Conservation (phyloP, 208 protist species). For the Leishmania braziliensis region DNA sequence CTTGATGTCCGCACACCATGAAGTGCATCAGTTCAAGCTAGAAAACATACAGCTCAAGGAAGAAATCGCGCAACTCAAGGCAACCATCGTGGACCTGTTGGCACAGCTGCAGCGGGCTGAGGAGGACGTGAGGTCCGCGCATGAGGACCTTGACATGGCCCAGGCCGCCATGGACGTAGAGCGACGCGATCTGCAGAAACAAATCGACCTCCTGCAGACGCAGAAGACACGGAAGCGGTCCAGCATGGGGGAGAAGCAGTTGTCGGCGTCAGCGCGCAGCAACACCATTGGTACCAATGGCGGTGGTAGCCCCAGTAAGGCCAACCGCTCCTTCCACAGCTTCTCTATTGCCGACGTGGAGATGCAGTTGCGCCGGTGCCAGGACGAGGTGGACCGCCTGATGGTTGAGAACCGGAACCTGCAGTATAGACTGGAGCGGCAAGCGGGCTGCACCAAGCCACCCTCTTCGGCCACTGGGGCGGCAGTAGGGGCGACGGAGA, state of each 20-base stretch:
- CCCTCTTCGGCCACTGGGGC: neutral
- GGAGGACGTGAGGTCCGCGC: conserved; percentile 41
- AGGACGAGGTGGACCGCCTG: conserved; percentile 52
- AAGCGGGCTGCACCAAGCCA: neutral
- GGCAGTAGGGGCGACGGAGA: neutral
- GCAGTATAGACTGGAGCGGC: conserved; percentile 14
- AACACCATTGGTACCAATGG: conserved; percentile 9
- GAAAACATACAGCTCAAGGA: conserved; percentile 56
- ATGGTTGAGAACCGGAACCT: conserved; percentile 33
- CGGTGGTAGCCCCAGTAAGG: neutral
- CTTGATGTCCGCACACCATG: conserved; percentile 21
- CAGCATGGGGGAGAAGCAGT: conserved; percentile 9
- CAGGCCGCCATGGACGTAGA: conserved; percentile 35
- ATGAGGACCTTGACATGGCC: conserved; percentile 30
- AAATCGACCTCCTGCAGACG: conserved; percentile 38
- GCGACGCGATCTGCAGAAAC: conserved; percentile 38
- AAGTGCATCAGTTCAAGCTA: conserved; percentile 44
- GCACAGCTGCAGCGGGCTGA: conserved; percentile 43
- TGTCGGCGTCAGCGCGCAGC: conserved; percentile 4
- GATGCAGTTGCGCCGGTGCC: conserved; percentile 39
- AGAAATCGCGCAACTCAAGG: conserved; percentile 65
- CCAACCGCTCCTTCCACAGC: conserved; percentile 22
- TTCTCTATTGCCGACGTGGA: conserved; percentile 33
- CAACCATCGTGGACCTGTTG: conserved; percentile 47
- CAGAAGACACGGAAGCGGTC: neutral